Evolutionary conservation across 805 yeast genomes (phyloP), one percentile per base, ranked within the genome.

Genomic region (Candida patagonica): DNA sequence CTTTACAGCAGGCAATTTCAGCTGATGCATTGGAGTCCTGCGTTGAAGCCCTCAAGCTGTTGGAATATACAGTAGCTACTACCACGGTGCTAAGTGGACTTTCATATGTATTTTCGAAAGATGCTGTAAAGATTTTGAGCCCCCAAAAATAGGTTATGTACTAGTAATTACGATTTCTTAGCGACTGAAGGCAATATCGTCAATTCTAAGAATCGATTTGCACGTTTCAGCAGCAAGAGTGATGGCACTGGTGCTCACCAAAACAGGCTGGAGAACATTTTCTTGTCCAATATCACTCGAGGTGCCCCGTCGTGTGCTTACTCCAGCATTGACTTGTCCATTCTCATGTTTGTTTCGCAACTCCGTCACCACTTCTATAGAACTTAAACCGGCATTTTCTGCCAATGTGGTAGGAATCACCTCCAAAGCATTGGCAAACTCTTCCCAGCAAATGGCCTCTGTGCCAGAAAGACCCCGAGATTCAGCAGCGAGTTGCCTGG

Each of bases 181-280:
- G 60, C 95, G 76, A 62, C 94, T 79, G 60, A 92, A 85, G 30
- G 95, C 83, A 54, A 92, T 94, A 62, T 94, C 99, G 63, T 92
- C 99, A 55, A 92, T 92, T 65, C 98, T 80, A 61, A 92, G 71
- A 49, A 92, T 87, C 33, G 95, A 82, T 67, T 92, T 94, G 43
- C 89, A 97, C 50, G 95, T 83, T 68, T 92, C 99, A 16, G 96
- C 80, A 24, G 97, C 96, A 52, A 92, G 73, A 10, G 94, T 78
- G 42, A 92, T 80, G 37, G 97, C 96, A 62, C 95, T 84, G 15
- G 92, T 88, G 60, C 81, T 83, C 39, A 92, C 98, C 60, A 92
- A 70, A 7, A 88, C 94, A 3, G 99, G 99, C 63, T 92, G 99
- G 55, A 92, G 68, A 42, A 92, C 96, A 59, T 92, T 94, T 63